Conservation (phyloP, 108 stramenopile species). For the Pseudonitzschia delicatissima region DNA sequence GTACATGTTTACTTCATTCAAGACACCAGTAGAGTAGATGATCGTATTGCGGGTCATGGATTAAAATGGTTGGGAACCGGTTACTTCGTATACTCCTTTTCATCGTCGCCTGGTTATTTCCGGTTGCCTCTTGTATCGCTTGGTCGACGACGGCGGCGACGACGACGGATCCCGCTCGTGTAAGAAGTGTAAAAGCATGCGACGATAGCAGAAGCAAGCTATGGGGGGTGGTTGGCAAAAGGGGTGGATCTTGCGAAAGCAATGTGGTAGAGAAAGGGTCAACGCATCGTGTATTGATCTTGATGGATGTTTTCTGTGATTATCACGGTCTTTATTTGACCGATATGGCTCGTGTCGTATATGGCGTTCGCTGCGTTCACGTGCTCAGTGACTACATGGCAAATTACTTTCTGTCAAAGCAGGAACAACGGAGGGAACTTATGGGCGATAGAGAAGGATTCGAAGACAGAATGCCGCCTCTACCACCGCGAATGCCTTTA, state of each 20-base stretch:
- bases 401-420: conserved; percentile 34
- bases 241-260: background rate
- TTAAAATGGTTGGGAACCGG: background rate
- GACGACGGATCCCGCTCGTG: background rate
- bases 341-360: conserved; percentile 43
- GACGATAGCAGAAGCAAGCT: background rate
- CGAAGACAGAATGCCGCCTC: conserved; percentile 32
- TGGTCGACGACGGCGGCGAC: background rate
- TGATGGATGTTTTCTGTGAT: conserved; percentile 80
- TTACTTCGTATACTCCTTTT: background rate
- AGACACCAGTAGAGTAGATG: too few species aligned
- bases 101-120: background rate
- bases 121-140: background rate
- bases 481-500: conserved; percentile 43
- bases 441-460: conserved; percentile 30
- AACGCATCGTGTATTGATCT: conserved; percentile 24
- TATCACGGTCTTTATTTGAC: conserved; percentile 74
- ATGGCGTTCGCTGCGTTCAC: conserved; percentile 53
- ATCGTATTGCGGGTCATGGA: too few species aligned
- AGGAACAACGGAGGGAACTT: background rate
- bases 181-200: background rate
- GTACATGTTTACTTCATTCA: too few species aligned
- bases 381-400: conserved; percentile 65
- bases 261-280: background rate
- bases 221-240: background rate